Percentiles rank a stretch among this genome's conserved stretches.
Evolutionary conservation across 2,329 filamentous ascomycete genomes (phyloP).

Genomic region (Xylariaceae sp.): DNA sequence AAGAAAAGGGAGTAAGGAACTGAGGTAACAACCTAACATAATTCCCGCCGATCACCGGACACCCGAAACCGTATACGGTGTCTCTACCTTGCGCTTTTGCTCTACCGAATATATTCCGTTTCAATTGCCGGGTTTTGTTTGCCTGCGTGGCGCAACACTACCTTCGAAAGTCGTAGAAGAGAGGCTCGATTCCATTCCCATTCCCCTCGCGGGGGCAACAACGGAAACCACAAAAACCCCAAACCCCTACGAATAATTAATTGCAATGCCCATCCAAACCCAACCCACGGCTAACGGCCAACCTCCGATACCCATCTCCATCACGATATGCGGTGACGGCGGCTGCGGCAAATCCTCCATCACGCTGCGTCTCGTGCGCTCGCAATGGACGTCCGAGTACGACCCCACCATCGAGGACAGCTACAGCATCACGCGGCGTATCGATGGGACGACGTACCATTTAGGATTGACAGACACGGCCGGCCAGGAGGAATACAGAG

Average conservation of each 20-base stretch:
- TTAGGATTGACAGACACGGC: slow-evolving; percentile 83
- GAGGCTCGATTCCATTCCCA: neutral
- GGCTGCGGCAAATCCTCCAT: slow-evolving; percentile 87
- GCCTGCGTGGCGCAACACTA: too few relatives aligned
- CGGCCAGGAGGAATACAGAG: slow-evolving; percentile 88
- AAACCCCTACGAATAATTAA: too few relatives aligned
- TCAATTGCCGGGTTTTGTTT: too few relatives aligned
- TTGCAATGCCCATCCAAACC: slow-evolving; percentile 19
- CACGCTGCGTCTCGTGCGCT: slow-evolving; percentile 80
- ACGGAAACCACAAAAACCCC: neutral
- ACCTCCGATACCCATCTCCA: slow-evolving; percentile 66
- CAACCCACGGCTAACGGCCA: slow-evolving; percentile 33
- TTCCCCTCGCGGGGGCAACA: neutral
- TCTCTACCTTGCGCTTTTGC: too few relatives aligned
- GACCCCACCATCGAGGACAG: slow-evolving; percentile 84
- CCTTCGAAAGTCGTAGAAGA: too few relatives aligned
- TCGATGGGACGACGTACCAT: slow-evolving; percentile 83
- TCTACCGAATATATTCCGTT: too few relatives aligned
- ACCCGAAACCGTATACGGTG: too few relatives aligned
- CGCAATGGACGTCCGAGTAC: slow-evolving; percentile 84
- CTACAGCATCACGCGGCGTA: slow-evolving; percentile 80
- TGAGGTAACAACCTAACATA: too few relatives aligned
- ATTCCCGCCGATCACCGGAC: too few relatives aligned
- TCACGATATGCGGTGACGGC: slow-evolving; percentile 87
- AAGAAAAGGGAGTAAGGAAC: too few relatives aligned